Conservation (phyloP, 1,284 basidiomycete genomes). For the Irpex sp. region DNA sequence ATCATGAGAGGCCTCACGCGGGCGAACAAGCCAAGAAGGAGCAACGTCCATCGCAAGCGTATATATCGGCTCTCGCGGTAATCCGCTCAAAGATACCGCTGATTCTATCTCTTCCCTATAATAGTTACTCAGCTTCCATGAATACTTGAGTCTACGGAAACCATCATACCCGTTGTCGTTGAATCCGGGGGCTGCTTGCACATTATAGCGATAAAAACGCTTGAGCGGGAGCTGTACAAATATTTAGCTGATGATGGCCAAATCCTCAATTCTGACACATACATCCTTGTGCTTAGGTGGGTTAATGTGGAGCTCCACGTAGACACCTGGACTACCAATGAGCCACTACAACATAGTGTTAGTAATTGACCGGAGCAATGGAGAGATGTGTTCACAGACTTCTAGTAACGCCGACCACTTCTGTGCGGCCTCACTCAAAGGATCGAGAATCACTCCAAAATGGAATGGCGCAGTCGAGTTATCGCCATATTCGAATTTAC, state of each 20-base stretch:
- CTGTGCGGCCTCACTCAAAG: slow-evolving; percentile 82
- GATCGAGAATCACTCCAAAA: slow-evolving; percentile 79
- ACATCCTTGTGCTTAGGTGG: slow-evolving; percentile 70
- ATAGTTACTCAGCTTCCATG: neutral
- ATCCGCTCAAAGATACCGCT: slow-evolving; percentile 46
- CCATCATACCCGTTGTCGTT: slow-evolving; percentile 67
- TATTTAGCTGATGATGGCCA: neutral
- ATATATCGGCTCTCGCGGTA: slow-evolving; percentile 75
- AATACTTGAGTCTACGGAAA: no score
- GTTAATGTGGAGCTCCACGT: slow-evolving; percentile 74
- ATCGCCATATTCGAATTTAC: slow-evolving; percentile 71
- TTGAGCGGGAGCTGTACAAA: slow-evolving; percentile 79
- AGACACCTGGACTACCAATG: slow-evolving; percentile 56
- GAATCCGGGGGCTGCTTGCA: slow-evolving; percentile 60
- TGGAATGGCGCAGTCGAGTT: slow-evolving; percentile 66
- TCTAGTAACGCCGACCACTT: slow-evolving; percentile 78
- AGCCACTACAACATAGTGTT: slow-evolving; percentile 43
- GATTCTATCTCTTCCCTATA: slow-evolving; percentile 52
- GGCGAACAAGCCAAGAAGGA: slow-evolving; percentile 89
- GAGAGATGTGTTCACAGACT: slow-evolving; percentile 33
- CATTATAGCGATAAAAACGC: slow-evolving; percentile 87
- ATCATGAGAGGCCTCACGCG: slow-evolving; percentile 86
- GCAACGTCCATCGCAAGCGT: slow-evolving; percentile 91
- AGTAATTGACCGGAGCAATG: neutral
- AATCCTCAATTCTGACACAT: slow-evolving; percentile 13